Evolutionary conservation across 768 basidiomycete genomes (phyloP), one percentile per base, ranked within the genome.

Genomic region (Phaffia australis): DNA sequence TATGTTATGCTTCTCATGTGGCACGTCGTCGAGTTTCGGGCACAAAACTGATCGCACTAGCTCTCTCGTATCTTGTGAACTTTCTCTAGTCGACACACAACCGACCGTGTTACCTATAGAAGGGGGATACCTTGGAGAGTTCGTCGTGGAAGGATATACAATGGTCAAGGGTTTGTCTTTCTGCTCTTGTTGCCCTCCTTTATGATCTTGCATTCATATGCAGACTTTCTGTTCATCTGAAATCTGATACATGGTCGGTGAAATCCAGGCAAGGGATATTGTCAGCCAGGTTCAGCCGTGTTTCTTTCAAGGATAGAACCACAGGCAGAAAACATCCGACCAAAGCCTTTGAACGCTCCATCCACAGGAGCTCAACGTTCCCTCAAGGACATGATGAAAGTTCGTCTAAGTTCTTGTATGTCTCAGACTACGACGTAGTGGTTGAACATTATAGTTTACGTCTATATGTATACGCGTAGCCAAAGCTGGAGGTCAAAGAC

Each of bases 91-190:
- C 49, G 48, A 59, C 4, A 11, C 47, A 42, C 35, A 42, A 42
- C 35, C 35, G 35, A 42, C 35, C 2, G 60, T 16, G 1, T 30
- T 56, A 8, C 60, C 60, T 18, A 49, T 54, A 19, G 54, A 62
- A 35, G 66, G 66, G 18, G 66, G 66, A 9, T 67, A 57, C 54
- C 54, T 67, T n/a, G 66, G 66, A 9, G 30, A 55, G 15, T 35
- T 67, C 46, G 42, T 56, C 4, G 60, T 67, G 2, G 25, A 67
- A 14, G 66, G 60, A 8, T 57, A 57, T 30, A 54, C 66, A 0
- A 47, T 67, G 21, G 30, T 48, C 14, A 62, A 67, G 46, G 60
- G 65, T 66, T 30, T 35, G 56, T 25, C 25, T n/a, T n/a, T 25
- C 19, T 35, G 8, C 18, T 32, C 54, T 9, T n/a, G 16, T 27